phyloP scores from a whole-genome alignment of 2,329 filamentous ascomycete species.

The Fusarium floridanum region DNA sequence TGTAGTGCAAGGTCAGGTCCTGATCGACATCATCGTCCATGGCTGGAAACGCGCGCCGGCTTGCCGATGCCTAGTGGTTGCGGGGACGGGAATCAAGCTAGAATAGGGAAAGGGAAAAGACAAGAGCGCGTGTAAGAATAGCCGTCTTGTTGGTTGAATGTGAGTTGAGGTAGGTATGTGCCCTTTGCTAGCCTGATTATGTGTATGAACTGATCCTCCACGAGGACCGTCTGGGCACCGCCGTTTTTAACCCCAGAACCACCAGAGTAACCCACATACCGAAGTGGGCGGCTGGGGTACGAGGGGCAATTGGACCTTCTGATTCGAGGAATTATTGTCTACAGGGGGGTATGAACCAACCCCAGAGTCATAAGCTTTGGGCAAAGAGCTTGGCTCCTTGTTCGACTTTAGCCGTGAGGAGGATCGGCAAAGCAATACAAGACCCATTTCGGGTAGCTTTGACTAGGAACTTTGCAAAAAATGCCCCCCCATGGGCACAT shows the following conservation, averaged over 20 bases:
- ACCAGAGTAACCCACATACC: slow-evolving; percentile 7
- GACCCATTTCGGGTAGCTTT: background rate
- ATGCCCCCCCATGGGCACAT: slow-evolving; percentile 4
- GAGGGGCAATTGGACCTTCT: too few relatives aligned
- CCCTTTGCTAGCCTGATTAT: background rate
- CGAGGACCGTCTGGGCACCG: background rate
- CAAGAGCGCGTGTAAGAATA: background rate
- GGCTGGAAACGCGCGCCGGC: slow-evolving; percentile 12
- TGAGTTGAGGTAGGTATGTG: background rate
- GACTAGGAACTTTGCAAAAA: background rate
- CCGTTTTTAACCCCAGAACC: slow-evolving; percentile 17
- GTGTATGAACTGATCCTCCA: slow-evolving; percentile 7
- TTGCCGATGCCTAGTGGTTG: slow-evolving; percentile 4
- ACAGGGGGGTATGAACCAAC: background rate
- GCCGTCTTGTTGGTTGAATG: slow-evolving; percentile 4
- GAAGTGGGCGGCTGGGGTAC: slow-evolving; percentile 3
- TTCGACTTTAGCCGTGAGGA: slow-evolving; percentile 22
- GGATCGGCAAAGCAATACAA: background rate
- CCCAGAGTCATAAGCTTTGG: slow-evolving; percentile 19
- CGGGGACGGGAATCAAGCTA: background rate
- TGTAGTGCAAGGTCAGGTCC: slow-evolving; percentile 40
- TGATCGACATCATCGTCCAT: slow-evolving; percentile 20
- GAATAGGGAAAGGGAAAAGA: background rate
- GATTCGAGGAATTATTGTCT: slow-evolving; percentile 24
- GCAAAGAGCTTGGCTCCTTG: slow-evolving; percentile 14